These are phyloP conservation scores for Leavenworthia alabamica DNA, from an alignment of 345 rosid genomes.

Conservation along the genomic window DNA sequence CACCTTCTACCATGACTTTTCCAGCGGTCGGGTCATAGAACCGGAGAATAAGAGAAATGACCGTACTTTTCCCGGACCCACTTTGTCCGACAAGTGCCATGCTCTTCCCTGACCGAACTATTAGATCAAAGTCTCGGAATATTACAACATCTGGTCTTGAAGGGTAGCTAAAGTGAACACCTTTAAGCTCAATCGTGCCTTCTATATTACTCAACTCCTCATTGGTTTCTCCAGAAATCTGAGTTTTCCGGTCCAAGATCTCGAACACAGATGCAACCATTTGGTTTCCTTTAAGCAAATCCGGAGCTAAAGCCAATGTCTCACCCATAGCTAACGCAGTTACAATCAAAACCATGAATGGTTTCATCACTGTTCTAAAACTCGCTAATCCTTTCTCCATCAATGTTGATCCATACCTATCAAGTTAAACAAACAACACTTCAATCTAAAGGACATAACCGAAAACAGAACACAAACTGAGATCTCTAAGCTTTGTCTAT, in stretches of 20 bases:
- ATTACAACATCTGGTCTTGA: constrained; percentile 75
- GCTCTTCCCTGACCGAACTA: constrained; percentile 61
- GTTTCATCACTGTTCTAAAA: constrained; percentile 82
- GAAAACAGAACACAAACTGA: not conserved
- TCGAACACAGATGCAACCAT: constrained; percentile 91
- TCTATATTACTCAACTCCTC: constrained; percentile 55
- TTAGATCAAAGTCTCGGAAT: constrained; percentile 65
- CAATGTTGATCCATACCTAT: constrained; percentile 86
- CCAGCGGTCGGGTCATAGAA: constrained; percentile 87
- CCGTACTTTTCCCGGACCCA: constrained; percentile 95
- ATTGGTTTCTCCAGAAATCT: constrained; percentile 52
- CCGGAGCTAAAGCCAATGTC: constrained; percentile 81
- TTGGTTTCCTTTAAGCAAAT: constrained; percentile 89
- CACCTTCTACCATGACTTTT: constrained; percentile 81
- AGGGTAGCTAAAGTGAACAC: constrained; percentile 76
- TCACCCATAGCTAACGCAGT: constrained; percentile 98
- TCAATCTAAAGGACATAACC: no score
- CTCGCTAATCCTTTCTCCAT: constrained; percentile 77
- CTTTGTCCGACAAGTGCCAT: constrained; percentile 95
- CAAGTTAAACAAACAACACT: not conserved
- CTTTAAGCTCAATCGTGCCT: constrained; percentile 66
- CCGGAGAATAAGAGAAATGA: constrained; percentile 75
- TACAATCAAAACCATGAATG: constrained; percentile 92
- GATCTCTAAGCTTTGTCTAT: not conserved
- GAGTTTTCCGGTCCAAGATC: constrained; percentile 66